phyloP scores from a whole-genome alignment of 768 basidiomycete species.

The Kwoniella europaea region DNA sequence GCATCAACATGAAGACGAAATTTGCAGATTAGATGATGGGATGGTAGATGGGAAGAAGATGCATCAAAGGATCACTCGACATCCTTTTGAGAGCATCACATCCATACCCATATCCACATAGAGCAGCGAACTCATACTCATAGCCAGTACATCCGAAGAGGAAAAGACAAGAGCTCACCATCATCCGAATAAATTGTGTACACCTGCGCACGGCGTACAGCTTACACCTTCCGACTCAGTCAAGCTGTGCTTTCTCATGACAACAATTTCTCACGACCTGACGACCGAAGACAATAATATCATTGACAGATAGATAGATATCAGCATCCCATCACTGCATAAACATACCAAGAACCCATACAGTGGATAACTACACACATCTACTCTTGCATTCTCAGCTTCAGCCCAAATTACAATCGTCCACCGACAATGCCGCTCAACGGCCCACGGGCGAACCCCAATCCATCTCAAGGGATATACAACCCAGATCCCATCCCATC shows the following conservation, averaged over 20 bases:
- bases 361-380: too few relatives aligned
- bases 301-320: not conserved
- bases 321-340: not conserved
- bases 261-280: not conserved
- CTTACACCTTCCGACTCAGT: not conserved
- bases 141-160: not conserved
- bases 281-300: not conserved
- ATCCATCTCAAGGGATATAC: not conserved
- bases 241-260: not conserved
- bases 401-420: not conserved
- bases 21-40: not conserved
- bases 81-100: not conserved
- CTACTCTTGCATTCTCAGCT: not conserved
- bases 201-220: not conserved
- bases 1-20: not conserved
- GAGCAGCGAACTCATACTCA: not conserved
- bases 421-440: not conserved
- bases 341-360: not conserved
- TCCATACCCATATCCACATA: not conserved
- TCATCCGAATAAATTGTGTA: not conserved
- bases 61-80: not conserved
- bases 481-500: not conserved
- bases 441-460: not conserved
- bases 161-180: too few relatives aligned
- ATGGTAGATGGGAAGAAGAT: not conserved